These are phyloP conservation scores for Malassezia psittaci DNA, from an alignment of 1,284 basidiomycete species.

Conservation along the genomic window DNA sequence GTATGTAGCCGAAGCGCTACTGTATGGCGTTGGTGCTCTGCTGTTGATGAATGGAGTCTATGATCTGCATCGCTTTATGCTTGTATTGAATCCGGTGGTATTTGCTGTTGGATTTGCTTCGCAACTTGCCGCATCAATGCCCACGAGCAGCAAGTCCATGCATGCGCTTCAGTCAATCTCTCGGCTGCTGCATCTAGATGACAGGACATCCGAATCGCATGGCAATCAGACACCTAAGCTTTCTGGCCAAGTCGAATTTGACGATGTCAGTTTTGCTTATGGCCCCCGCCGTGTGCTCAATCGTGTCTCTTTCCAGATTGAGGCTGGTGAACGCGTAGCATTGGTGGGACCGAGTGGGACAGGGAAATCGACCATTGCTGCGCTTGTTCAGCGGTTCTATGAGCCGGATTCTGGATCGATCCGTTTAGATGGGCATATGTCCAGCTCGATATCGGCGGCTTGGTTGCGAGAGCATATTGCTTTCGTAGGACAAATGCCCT, in stretches of 20 bases:
- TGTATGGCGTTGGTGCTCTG: conserved; percentile 79
- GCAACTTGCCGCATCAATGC: conserved; percentile 67
- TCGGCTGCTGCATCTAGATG: conserved; percentile 53
- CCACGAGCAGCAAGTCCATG: conserved; percentile 28
- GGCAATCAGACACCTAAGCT: conserved; percentile 7
- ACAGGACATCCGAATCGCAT: conserved; percentile 2
- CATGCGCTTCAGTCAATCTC: conserved; percentile 66
- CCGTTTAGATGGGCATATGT: conserved; percentile 20
- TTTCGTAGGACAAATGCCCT: conserved; percentile 30
- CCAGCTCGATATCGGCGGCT: conserved; percentile 13
- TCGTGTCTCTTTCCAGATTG: conserved; percentile 19
- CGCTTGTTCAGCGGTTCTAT: conserved; percentile 39
- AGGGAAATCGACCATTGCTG: conserved; percentile 39
- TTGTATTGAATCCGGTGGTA: conserved; percentile 79
- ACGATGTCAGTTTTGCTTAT: conserved; percentile 35
- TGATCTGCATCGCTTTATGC: conserved; percentile 73
- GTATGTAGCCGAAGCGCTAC: conserved; percentile 63
- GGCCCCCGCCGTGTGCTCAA: conserved; percentile 21
- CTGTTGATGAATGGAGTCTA: conserved; percentile 72
- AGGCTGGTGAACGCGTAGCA: conserved; percentile 34
- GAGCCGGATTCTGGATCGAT: conserved; percentile 28
- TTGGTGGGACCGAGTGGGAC: conserved; percentile 41
- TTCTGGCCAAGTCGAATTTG: conserved; percentile 23
- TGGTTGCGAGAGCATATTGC: conserved; percentile 36
- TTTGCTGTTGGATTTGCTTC: conserved; percentile 85